These are phyloP conservation scores for Trichosporon ovoides DNA, from an alignment of 1,284 basidiomycete species.

Conservation along the genomic window DNA sequence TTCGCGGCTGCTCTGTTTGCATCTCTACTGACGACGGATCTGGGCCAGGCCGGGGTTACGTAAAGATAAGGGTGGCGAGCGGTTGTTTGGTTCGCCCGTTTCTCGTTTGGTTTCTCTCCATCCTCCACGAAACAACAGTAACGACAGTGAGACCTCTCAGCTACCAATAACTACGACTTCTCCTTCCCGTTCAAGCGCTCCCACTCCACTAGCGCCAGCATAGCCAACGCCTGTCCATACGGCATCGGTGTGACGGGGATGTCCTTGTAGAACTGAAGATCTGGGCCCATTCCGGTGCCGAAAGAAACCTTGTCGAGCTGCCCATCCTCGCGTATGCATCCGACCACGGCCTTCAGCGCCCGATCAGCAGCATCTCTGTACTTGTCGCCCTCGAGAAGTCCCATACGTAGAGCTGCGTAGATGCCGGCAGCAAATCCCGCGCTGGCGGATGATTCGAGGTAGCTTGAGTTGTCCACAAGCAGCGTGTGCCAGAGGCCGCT, in stretches of 20 bases:
- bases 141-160: too few species aligned
- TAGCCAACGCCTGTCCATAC: slow-evolving; percentile 60
- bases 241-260: slow-evolving; percentile 61
- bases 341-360: slow-evolving; percentile 56
- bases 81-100: too few species aligned
- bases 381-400: slow-evolving; percentile 45
- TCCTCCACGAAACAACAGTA: too few species aligned
- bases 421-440: slow-evolving; percentile 63
- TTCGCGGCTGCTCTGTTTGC: too few species aligned
- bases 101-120: too few species aligned
- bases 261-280: slow-evolving; percentile 57
- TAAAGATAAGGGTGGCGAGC: too few species aligned
- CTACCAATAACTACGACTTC: neutral
- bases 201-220: slow-evolving; percentile 47
- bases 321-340: slow-evolving; percentile 55
- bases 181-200: slow-evolving; percentile 24
- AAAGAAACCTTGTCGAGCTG: slow-evolving; percentile 58
- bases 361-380: slow-evolving; percentile 53
- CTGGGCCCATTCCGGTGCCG: slow-evolving; percentile 58
- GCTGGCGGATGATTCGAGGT: slow-evolving; percentile 58
- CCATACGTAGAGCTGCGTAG: slow-evolving; percentile 54
- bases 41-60: too few species aligned
- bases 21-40: too few species aligned
- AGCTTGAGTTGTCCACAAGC: slow-evolving; percentile 57
- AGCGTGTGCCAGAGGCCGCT: slow-evolving; percentile 61